Conservation (phyloP, 192 early-diverging fungal genomes). For the Coemansia javaensis region DNA sequence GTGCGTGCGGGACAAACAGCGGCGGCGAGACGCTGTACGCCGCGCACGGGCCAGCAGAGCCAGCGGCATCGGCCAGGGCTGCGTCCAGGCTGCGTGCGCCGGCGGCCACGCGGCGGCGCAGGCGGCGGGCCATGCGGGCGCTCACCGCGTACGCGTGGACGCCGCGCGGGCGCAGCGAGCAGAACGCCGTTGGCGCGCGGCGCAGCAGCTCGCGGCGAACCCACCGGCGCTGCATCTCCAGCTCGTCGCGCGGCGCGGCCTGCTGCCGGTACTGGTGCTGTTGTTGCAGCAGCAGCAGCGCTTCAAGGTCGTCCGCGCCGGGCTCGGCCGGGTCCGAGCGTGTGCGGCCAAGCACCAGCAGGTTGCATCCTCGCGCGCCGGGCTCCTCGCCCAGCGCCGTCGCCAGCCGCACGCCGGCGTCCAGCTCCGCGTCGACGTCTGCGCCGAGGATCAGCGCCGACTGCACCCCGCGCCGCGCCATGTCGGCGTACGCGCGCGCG, state of each 20-base stretch:
- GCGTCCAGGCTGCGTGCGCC: slow-evolving; percentile 18
- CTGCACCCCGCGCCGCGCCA: slow-evolving; percentile 6
- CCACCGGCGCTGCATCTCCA: slow-evolving; percentile 9
- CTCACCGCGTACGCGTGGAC: slow-evolving; percentile 20
- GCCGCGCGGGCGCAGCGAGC: slow-evolving; percentile 14
- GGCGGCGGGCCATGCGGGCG: slow-evolving; percentile 7
- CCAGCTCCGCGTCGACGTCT: slow-evolving; percentile 19
- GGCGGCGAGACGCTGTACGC: slow-evolving; percentile 29
- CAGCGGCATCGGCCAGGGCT: slow-evolving; percentile 23
- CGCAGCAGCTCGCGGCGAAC: slow-evolving; percentile 5
- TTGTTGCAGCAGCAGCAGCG: too few relatives aligned
- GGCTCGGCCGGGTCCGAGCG: slow-evolving; percentile 15
- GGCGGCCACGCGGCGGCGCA: slow-evolving; percentile 3
- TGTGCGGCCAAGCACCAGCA: slow-evolving; percentile 18
- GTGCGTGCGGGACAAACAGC: slow-evolving; percentile 4
- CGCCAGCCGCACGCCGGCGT: slow-evolving; percentile 14
- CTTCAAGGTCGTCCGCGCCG: not conserved
- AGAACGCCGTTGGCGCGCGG: slow-evolving; percentile 2
- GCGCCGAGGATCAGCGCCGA: slow-evolving; percentile 22
- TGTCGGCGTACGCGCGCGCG: slow-evolving; percentile 15
- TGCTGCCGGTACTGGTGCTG: too few relatives aligned
- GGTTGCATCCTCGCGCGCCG: slow-evolving; percentile 7
- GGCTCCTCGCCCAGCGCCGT: slow-evolving; percentile 1
- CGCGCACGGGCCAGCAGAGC: slow-evolving; percentile 8
- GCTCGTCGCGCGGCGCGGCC: not conserved